phyloP scores from a whole-genome alignment of 1,284 basidiomycete species.

The Vanrija pseudolonga region DNA sequence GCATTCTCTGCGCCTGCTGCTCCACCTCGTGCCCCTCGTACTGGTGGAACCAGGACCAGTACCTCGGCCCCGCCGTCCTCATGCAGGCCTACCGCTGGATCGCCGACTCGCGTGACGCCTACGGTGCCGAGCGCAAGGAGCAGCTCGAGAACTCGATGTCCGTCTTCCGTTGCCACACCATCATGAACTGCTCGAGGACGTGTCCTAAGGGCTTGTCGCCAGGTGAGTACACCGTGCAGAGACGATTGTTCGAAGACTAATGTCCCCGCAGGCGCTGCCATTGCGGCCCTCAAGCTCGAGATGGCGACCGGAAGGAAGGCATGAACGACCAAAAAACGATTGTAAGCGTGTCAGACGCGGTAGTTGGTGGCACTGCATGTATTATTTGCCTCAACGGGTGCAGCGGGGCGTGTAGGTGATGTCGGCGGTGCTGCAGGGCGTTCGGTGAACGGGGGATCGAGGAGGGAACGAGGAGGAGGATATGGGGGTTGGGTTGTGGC shows the following conservation, averaged over 20 bases:
- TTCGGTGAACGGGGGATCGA: too few relatives aligned
- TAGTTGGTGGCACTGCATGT: too few relatives aligned
- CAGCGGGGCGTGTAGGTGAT: too few relatives aligned
- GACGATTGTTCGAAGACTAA: background rate
- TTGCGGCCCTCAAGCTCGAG: slow-evolving; percentile 85
- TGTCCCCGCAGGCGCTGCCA: slow-evolving; percentile 58
- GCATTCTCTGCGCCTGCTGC: slow-evolving; percentile 73
- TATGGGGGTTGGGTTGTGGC: too few relatives aligned
- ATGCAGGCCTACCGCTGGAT: slow-evolving; percentile 98
- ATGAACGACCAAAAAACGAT: too few relatives aligned
- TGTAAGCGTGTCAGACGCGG: too few relatives aligned
- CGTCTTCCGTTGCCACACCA: slow-evolving; percentile 89
- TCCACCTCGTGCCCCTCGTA: slow-evolving; percentile 91
- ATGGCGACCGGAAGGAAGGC: slow-evolving; percentile 61
- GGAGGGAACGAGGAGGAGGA: too few relatives aligned
- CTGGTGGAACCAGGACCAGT: slow-evolving; percentile 99
- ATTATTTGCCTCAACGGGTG: too few relatives aligned
- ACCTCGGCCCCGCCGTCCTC: slow-evolving; percentile 92
- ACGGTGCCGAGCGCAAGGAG: slow-evolving; percentile 78
- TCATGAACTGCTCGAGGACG: slow-evolving; percentile 88
- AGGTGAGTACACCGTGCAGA: too few relatives aligned
- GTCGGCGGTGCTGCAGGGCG: too few relatives aligned
- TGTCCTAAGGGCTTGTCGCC: slow-evolving; percentile 76
- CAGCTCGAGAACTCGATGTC: slow-evolving; percentile 93
- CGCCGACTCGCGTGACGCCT: slow-evolving; percentile 87